phyloP scores from a whole-genome alignment of 1,284 basidiomycete species.

The Boletellus dicymbophilus region DNA sequence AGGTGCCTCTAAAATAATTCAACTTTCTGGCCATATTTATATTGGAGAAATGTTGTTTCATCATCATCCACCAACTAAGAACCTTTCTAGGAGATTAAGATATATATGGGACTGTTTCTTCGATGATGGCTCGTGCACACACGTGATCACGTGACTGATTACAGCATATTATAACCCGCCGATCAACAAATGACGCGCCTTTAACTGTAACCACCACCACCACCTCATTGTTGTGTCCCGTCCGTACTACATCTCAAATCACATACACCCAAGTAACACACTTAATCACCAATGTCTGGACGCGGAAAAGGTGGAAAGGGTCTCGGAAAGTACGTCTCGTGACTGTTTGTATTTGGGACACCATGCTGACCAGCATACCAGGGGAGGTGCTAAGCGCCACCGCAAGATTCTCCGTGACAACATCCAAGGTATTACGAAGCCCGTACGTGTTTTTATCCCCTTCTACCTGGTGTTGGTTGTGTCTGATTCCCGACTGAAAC shows the following conservation, averaged over 20 bases:
- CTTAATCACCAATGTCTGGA: slow-evolving; percentile 38
- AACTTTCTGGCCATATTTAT: too few relatives aligned
- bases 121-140: background rate
- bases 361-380: slow-evolving; percentile 52
- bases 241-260: background rate
- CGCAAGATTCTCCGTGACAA: slow-evolving; percentile 76
- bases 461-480: slow-evolving; percentile 51
- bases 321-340: slow-evolving; percentile 26
- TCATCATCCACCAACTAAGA: background rate
- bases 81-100: background rate
- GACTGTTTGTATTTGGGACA: slow-evolving; percentile 31
- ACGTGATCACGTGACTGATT: slow-evolving; percentile 23
- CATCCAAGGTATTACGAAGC: slow-evolving; percentile 69
- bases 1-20: too few relatives aligned
- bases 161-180: slow-evolving; percentile 32
- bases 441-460: slow-evolving; percentile 72
- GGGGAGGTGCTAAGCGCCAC: slow-evolving; percentile 77
- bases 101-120: background rate
- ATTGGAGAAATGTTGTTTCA: too few relatives aligned
- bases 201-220: slow-evolving; percentile 25
- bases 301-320: slow-evolving; percentile 47
- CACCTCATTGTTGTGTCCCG: background rate
- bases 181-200: slow-evolving; percentile 28
- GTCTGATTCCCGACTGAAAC: slow-evolving; percentile 7
- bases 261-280: slow-evolving; percentile 16